Evolutionary conservation across 495 filamentous ascomycete species (phyloP).

Genomic region (Neurospora sp.): DNA sequence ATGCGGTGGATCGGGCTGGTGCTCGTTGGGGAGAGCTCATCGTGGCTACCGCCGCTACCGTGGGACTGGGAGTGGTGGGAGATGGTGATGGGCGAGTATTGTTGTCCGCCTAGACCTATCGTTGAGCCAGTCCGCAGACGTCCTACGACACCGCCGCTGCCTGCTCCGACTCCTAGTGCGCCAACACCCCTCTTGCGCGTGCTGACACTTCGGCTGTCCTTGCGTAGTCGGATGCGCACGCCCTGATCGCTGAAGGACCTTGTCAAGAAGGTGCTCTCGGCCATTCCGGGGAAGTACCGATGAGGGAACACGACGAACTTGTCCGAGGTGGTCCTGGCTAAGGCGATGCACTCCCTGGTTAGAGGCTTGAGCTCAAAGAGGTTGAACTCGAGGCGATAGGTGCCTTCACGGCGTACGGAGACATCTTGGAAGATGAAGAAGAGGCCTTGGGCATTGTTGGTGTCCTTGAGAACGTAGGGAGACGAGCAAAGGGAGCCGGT

Average conservation of each 20-base stretch:
- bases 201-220: slow-evolving; percentile 49
- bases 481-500: slow-evolving; percentile 80
- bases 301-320: slow-evolving; percentile 63
- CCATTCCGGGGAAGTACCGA: slow-evolving; percentile 80
- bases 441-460: slow-evolving; percentile 82
- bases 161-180: background rate
- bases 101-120: background rate
- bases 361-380: slow-evolving; percentile 82
- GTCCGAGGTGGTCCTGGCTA: slow-evolving; percentile 63
- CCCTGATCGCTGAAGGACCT: slow-evolving; percentile 93
- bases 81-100: background rate
- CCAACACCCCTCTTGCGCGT: slow-evolving; percentile 31
- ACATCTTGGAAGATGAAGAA: slow-evolving; percentile 98
- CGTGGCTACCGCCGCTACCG: background rate
- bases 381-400: slow-evolving; percentile 71
- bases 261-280: slow-evolving; percentile 85
- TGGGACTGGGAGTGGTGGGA: background rate
- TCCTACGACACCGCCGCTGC: background rate
- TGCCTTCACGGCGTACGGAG: slow-evolving; percentile 72
- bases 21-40: background rate
- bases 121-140: background rate
- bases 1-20: background rate
- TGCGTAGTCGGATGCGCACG: slow-evolving; percentile 77
- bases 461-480: slow-evolving; percentile 84
- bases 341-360: slow-evolving; percentile 33